These are phyloP conservation scores for Wickerhamomyces canadensis DNA, from an alignment of 805 yeast species.

Conservation along the genomic window DNA sequence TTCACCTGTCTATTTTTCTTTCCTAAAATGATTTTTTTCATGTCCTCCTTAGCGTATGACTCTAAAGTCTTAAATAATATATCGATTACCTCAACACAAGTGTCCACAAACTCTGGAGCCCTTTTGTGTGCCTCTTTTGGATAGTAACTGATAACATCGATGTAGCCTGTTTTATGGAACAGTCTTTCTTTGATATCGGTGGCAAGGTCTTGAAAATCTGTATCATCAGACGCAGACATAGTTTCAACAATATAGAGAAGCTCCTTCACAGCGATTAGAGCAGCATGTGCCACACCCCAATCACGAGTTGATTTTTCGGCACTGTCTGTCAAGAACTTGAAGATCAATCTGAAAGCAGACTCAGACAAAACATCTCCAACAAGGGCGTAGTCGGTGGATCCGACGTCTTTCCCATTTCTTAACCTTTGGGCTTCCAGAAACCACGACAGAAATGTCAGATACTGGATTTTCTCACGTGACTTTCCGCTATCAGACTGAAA, in stretches of 20 bases:
- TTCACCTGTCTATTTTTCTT: conserved; percentile 32
- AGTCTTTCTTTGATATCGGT: conserved; percentile 58
- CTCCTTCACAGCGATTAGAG: conserved; percentile 61
- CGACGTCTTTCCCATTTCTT: conserved; percentile 21
- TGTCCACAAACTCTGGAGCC: conserved; percentile 55
- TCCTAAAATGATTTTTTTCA: conserved; percentile 41
- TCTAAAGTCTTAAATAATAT: conserved; percentile 64
- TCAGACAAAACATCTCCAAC: conserved; percentile 56
- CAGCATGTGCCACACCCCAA: conserved; percentile 63
- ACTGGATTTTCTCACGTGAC: conserved; percentile 30
- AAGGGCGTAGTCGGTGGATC: conserved; percentile 34
- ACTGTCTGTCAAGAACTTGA: conserved; percentile 33
- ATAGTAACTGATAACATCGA: conserved; percentile 49
- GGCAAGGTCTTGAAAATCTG: conserved; percentile 46
- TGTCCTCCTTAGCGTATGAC: conserved; percentile 52
- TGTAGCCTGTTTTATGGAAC: conserved; percentile 59
- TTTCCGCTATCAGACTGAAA: conserved; percentile 31
- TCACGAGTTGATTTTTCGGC: conserved; percentile 30
- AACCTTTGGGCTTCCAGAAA: conserved; percentile 60
- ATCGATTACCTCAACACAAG: conserved; percentile 60
- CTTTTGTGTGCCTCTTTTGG: conserved; percentile 62
- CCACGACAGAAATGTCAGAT: conserved; percentile 66
- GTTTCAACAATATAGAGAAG: conserved; percentile 41
- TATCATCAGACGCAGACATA: conserved; percentile 35
- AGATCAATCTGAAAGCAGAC: conserved; percentile 49